Evolutionary conservation across 768 basidiomycete genomes (phyloP), one percentile per base, ranked within the genome.

Genomic region (Lepiota brunneoincarnata): DNA sequence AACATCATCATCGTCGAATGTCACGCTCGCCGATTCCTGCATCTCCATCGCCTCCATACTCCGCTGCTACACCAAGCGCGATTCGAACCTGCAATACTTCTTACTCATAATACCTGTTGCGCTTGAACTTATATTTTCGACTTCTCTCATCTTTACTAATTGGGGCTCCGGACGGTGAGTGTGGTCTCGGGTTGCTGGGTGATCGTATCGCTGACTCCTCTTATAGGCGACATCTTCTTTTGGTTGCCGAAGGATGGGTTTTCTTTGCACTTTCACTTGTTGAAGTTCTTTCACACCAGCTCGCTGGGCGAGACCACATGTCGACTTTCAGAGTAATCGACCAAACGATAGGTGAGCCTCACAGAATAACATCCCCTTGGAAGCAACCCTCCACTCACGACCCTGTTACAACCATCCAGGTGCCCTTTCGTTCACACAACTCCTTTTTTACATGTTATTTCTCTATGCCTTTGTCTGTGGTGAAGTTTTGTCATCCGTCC

Each of bases 11-110:
- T 79, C 78, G 78, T 74, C 21, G 41, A 34, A 36, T 4, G 18
- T 45, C 15, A 18, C 21, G n/a, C 9, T 24, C 5, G 10, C 37
- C 36, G 68, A 71, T 75, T 77, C 82, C 62, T 92, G 89, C 69
- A 72, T 91, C 57, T 91, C 90, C 26, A 71, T 80, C 35, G 80
- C 84, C 54, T 69, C 86, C 37, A 87, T 82, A 58, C 80, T 92
- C 58, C 89, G 89, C 56, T 92, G 89, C 65, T 67, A 78, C 57
- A 73, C 31, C 31, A 31, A 31, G 31, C 2, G 11, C 31, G 31
- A 76, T 40, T 75, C 87, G 54, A 71, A 75, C 48, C 62, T 55
- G 44, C 59, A 90, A 68, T 75, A 72, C 50, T 66, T 70, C 34
- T 60, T 78, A 37, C 68, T 90, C 51, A 67, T 89, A 58, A 76